Evolutionary conservation across 176 grass and related monocot genomes (phyloP), one percentile per base, ranked within the genome.

Genomic region (Aegilops speltoides): DNA sequence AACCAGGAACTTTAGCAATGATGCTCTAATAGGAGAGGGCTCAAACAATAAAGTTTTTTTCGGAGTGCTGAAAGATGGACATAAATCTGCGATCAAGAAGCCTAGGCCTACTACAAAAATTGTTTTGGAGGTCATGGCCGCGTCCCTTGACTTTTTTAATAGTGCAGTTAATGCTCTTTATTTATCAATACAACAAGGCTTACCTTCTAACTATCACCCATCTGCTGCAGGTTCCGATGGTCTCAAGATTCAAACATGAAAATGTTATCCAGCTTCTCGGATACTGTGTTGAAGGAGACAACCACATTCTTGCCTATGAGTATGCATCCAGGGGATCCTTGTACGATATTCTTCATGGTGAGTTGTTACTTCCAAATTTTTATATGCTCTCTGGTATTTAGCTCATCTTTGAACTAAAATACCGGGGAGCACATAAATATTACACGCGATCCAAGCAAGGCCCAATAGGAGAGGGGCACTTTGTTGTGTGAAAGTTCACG

Each of bases 201-300:
- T 64, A 26, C 10, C 71, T 54, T 82, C 52, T 78, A 32, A 72
- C 50, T 6, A 33, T 3, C 11, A n/a, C 82, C 12, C 64, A 41
- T 78, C 38, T 28, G 34, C 15, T 34, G 28, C 77, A 93, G 90
- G 84, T 94, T 36, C 89, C 92, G 2, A 64, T 79, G 9, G 90
- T 97, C 64, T 97, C 95, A 38, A 85, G 87, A 73, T 73, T 97
- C 84, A 91, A 76, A 64, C 84, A 97, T 82, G 92, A 89, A 2
- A 97, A 97, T 81, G 64, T 97, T 22, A 40, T 93, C 32, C 80
- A 90, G 52, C 86, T 97, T 20, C 76, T 94, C 0, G 95, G 95
- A 63, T 97, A 94, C 54, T 93, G 81, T 2, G 56, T 86, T 0
- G 88, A 91, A 66, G 95, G 88, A 64, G 89, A 33, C 86, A 86